Conservation (phyloP, 441 rosid genomes). For the Arabidopsis lyrata region DNA sequence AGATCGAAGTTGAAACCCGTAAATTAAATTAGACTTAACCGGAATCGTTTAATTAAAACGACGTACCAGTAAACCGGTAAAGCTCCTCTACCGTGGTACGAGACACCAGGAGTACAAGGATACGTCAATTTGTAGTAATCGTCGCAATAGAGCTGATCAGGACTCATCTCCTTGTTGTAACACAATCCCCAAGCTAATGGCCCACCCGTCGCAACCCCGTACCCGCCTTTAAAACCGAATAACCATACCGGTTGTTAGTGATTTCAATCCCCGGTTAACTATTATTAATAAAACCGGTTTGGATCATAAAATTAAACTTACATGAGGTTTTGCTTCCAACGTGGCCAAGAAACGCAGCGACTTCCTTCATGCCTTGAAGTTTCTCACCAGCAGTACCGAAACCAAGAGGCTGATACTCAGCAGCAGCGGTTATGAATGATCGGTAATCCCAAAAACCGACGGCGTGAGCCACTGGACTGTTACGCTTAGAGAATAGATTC, state of each 20-base stretch:
- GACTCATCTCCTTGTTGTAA: conserved; percentile 94
- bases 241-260: not conserved
- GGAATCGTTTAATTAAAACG: not conserved
- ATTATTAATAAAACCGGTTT: conserved; percentile 6
- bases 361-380: conserved; percentile 71
- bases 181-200: conserved; percentile 95
- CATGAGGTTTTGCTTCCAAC: conserved; percentile 96
- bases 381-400: conserved; percentile 83
- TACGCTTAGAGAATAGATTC: conserved; percentile 77
- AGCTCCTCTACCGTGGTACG: conserved; percentile 94
- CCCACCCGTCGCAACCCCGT: conserved; percentile 94
- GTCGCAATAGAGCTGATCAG: conserved; percentile 71
- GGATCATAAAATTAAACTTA: conserved; percentile 39
- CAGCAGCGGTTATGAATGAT: conserved; percentile 80
- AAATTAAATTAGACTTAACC: not conserved
- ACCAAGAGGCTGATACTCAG: conserved; percentile 76
- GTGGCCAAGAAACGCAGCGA: conserved; percentile 90
- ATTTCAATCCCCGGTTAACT: conserved; percentile 5
- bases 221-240: conserved; percentile 68
- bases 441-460: conserved; percentile 92
- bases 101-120: conserved; percentile 82
- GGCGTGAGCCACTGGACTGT: conserved; percentile 89
- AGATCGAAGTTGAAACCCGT: not conserved
- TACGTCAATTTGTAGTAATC: conserved; percentile 72
- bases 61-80: conserved; percentile 83